Evolutionary conservation across 768 basidiomycete species (phyloP).

Genomic region (Naganishia onofrii): DNA sequence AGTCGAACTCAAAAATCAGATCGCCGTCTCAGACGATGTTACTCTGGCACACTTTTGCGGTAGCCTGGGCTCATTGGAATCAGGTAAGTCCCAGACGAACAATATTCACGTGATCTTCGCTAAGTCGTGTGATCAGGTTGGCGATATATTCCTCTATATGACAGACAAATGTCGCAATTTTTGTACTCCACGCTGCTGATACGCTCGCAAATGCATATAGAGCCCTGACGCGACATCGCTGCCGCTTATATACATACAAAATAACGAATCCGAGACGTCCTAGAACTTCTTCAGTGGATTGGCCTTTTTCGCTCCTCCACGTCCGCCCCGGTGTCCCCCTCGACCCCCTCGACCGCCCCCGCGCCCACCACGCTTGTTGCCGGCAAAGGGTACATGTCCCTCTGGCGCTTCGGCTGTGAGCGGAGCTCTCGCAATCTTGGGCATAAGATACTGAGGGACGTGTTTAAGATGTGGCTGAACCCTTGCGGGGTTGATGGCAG

Average conservation of each 20-base stretch:
- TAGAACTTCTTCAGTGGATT: slow-evolving; percentile 78
- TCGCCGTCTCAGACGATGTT: slow-evolving; percentile 59
- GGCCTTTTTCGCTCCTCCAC: slow-evolving; percentile 65
- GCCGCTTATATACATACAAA: background rate
- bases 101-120: background rate
- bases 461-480: slow-evolving; percentile 94
- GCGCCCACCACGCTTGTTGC: slow-evolving; percentile 59
- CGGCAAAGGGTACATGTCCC: slow-evolving; percentile 67
- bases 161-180: slow-evolving; percentile 78
- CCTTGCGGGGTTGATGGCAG: slow-evolving; percentile 82
- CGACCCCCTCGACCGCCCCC: slow-evolving; percentile 57
- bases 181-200: slow-evolving; percentile 76
- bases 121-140: slow-evolving; percentile 61
- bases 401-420: slow-evolving; percentile 51
- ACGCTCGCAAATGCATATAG: slow-evolving; percentile 2
- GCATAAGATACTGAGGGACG: slow-evolving; percentile 86
- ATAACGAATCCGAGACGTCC: background rate
- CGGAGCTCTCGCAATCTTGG: slow-evolving; percentile 67
- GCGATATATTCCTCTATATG: slow-evolving; percentile 84
- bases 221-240: background rate
- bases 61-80: slow-evolving; percentile 67
- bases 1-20: slow-evolving; percentile 71
- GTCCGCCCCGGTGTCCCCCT: slow-evolving; percentile 54
- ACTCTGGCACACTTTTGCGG: slow-evolving; percentile 72
- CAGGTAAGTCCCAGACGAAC: slow-evolving; percentile 58